phyloP scores from a whole-genome alignment of 2,329 filamentous ascomycete species.

The Ramichloridium luteum region DNA sequence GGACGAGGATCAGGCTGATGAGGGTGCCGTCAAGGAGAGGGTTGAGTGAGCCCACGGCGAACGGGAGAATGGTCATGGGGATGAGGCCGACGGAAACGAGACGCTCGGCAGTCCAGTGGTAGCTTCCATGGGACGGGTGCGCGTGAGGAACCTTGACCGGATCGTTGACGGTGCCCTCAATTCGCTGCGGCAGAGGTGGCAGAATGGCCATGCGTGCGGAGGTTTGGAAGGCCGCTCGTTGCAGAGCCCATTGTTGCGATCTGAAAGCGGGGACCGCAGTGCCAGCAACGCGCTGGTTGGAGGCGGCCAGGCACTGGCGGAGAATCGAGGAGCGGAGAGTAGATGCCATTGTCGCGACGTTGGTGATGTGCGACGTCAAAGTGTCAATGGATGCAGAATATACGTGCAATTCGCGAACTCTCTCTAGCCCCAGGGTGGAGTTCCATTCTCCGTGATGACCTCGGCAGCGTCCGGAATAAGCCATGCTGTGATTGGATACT shows the following conservation, averaged over 20 bases:
- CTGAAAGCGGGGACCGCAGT: slow-evolving; percentile 25
- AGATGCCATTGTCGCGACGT: slow-evolving; percentile 37
- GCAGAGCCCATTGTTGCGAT: slow-evolving; percentile 25
- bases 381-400: slow-evolving; percentile 1
- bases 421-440: background rate
- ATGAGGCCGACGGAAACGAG: slow-evolving; percentile 68
- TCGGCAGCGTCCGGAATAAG: too few species aligned
- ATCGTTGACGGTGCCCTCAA: slow-evolving; percentile 60
- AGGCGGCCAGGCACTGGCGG: slow-evolving; percentile 32
- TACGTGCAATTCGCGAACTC: background rate
- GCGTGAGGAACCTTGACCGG: slow-evolving; percentile 61
- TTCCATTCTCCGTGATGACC: background rate
- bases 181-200: slow-evolving; percentile 58
- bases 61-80: slow-evolving; percentile 79
- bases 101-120: slow-evolving; percentile 96
- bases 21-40: slow-evolving; percentile 77
- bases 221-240: slow-evolving; percentile 72
- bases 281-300: slow-evolving; percentile 29
- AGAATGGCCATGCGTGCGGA: slow-evolving; percentile 64
- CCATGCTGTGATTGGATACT: too few species aligned
- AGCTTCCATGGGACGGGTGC: slow-evolving; percentile 74
- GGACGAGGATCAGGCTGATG: slow-evolving; percentile 70
- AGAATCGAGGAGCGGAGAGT: slow-evolving; percentile 39
- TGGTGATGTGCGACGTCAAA: slow-evolving; percentile 7
- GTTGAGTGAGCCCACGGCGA: slow-evolving; percentile 84